phyloP scores from a whole-genome alignment of 352 stramenopile genomes.

The Globisporangium spiculum region DNA sequence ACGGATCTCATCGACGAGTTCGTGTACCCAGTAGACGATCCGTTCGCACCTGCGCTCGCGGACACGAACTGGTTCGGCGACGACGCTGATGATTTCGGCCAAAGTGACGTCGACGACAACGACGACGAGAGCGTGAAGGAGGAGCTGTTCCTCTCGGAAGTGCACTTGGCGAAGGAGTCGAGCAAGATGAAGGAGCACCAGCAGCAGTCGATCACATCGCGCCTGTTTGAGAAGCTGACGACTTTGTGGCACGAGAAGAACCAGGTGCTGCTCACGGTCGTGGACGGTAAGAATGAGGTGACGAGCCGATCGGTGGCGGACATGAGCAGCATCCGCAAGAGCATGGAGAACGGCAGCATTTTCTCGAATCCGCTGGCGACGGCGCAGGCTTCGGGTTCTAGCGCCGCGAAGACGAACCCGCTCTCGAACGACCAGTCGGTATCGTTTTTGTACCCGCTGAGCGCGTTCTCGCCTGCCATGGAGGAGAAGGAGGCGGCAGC shows the following conservation, averaged over 20 bases:
- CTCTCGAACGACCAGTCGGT: conserved; percentile 60
- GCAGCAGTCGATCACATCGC: conserved; percentile 53
- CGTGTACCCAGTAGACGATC: conserved; percentile 77
- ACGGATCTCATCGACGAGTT: conserved; percentile 80
- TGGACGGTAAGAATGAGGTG: conserved; percentile 69
- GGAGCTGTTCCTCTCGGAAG: conserved; percentile 13
- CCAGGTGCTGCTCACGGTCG: conserved; percentile 73
- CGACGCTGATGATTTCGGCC: conserved; percentile 54
- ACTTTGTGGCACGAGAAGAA: conserved; percentile 84
- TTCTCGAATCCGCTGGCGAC: conserved; percentile 50
- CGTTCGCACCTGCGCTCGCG: conserved; percentile 52
- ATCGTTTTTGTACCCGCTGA: conserved; percentile 85
- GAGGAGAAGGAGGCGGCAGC: conserved; percentile 26
- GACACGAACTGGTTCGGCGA: conserved; percentile 67
- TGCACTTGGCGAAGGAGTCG: conserved; percentile 22
- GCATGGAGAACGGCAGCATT: conserved; percentile 58
- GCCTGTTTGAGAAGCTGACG: conserved; percentile 77
- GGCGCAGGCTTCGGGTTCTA: conserved; percentile 13
- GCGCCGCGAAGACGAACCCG: conserved; percentile 23
- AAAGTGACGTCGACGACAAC: conserved; percentile 51
- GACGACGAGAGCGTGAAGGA: conserved; percentile 32
- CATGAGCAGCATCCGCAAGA: conserved; percentile 78
- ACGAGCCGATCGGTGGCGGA: conserved; percentile 72
- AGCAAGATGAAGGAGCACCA: conserved; percentile 13
- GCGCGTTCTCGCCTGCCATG: conserved; percentile 60